phyloP scores from a whole-genome alignment of 345 rosid genomes.

The Hevea brasiliensis region DNA sequence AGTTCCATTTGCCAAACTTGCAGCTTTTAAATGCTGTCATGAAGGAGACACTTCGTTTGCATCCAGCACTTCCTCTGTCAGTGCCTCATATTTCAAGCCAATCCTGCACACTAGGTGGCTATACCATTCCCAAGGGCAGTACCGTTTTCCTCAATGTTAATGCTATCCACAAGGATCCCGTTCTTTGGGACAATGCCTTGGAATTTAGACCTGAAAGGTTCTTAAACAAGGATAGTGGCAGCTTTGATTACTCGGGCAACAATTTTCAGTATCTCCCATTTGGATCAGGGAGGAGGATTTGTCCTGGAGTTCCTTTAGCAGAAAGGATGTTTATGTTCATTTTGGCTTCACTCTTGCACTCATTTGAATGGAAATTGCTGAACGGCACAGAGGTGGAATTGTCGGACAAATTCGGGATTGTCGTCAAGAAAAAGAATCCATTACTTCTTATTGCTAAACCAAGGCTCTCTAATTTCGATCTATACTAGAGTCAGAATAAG shows the following conservation, averaged over 20 bases:
- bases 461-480: conserved; percentile 22
- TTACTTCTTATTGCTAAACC: conserved; percentile 46
- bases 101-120: conserved; percentile 39
- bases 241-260: conserved; percentile 39
- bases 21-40: conserved; percentile 42
- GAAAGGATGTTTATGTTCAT: conserved; percentile 41
- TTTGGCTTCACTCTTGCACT: conserved; percentile 47
- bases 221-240: conserved; percentile 20
- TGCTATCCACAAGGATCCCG: conserved; percentile 58
- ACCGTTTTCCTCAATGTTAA: conserved; percentile 42
- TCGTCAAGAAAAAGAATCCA: conserved; percentile 43
- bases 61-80: conserved; percentile 53
- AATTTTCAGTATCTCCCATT: conserved; percentile 45
- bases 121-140: conserved; percentile 43
- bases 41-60: conserved; percentile 48
- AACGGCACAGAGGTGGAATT: conserved; percentile 35
- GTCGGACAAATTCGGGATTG: conserved; percentile 48
- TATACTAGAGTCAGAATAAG: neutral
- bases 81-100: conserved; percentile 42
- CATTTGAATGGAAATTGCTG: conserved; percentile 56
- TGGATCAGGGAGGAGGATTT: conserved; percentile 53
- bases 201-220: conserved; percentile 53
- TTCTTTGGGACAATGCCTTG: conserved; percentile 43
- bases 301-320: conserved; percentile 49
- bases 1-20: conserved; percentile 44